A percentile compares a stretch with the other conserved stretches of the same genome.
phyloP scores from a whole-genome alignment of 306 rosid genomes.

The Senna siamea region DNA sequence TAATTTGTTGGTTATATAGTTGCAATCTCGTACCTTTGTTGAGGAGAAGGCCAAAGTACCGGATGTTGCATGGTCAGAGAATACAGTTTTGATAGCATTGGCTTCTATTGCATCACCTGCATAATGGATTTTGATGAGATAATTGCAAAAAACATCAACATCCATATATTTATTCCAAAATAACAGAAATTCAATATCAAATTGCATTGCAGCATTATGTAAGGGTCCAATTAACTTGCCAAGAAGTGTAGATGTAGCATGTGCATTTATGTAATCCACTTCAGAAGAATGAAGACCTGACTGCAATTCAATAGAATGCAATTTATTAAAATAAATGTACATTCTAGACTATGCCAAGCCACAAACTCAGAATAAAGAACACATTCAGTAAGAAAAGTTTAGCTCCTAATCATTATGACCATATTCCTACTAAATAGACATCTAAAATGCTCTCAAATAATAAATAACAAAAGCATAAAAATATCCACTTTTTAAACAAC shows the following conservation, averaged over 20 bases:
- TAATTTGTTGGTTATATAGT: conserved; percentile 27
- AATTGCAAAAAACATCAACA: conserved; percentile 21
- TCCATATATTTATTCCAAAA: conserved; percentile 17
- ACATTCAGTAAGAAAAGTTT: conserved; percentile 21
- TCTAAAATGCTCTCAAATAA: conserved; percentile 19
- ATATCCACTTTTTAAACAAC: conserved; percentile 5
- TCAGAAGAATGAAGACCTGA: conserved; percentile 80
- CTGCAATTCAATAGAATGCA: conserved; percentile 54
- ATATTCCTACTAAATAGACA: conserved; percentile 4
- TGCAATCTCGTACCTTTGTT: conserved; percentile 74
- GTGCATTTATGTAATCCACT: conserved; percentile 89
- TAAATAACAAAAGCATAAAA: conserved; percentile 22
- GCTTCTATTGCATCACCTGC: conserved; percentile 89
- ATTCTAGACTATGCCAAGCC: conserved; percentile 25
- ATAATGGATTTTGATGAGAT: conserved; percentile 28
- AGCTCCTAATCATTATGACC: conserved; percentile 27
- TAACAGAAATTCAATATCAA: conserved; percentile 29
- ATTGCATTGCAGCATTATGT: conserved; percentile 28
- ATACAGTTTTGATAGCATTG: conserved; percentile 77
- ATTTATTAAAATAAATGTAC: conserved; percentile 17
- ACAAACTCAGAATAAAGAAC: conserved; percentile 28
- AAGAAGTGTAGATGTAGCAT: conserved; percentile 88
- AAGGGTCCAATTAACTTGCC: conserved; percentile 54
- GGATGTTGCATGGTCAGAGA: conserved; percentile 55
- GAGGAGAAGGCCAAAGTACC: conserved; percentile 84